phyloP scores from a whole-genome alignment of 108 stramenopile genomes.

The Nitzschia sp. region DNA sequence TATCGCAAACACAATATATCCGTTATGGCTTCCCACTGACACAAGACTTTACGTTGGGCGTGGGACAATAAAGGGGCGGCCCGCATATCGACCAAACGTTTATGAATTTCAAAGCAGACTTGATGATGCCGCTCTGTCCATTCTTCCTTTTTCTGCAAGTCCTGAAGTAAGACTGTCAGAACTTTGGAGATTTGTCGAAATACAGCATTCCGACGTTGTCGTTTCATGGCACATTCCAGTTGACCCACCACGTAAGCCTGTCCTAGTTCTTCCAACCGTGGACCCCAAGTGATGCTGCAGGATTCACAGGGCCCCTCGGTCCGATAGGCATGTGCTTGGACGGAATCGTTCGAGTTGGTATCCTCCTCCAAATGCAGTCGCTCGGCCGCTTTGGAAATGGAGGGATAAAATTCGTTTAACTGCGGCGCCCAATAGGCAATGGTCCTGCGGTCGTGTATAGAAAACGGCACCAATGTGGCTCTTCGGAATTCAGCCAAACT shows the following conservation, averaged over 20 bases:
- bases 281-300: conserved; percentile 56
- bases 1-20: conserved; percentile 11
- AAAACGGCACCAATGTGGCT: conserved; percentile 44
- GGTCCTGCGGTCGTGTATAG: background rate
- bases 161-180: conserved; percentile 5
- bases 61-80: conserved; percentile 31
- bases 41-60: conserved; percentile 14
- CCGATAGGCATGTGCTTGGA: conserved; percentile 38
- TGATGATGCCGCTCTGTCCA: conserved; percentile 28
- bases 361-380: conserved; percentile 40
- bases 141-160: background rate
- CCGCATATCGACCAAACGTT: conserved; percentile 29
- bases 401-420: conserved; percentile 30
- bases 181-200: conserved; percentile 6
- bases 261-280: conserved; percentile 54
- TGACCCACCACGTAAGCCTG: conserved; percentile 49
- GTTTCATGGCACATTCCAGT: conserved; percentile 35
- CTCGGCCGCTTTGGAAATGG: conserved; percentile 29
- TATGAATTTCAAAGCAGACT: conserved; percentile 13
- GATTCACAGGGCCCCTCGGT: conserved; percentile 43
- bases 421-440: conserved; percentile 48
- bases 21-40: conserved; percentile 26
- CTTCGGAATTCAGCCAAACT: conserved; percentile 46
- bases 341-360: conserved; percentile 18
- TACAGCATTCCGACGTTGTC: conserved; percentile 7